Evolutionary conservation across 2,329 filamentous ascomycete species (phyloP).

Genomic region (Claviceps pazoutovae): DNA sequence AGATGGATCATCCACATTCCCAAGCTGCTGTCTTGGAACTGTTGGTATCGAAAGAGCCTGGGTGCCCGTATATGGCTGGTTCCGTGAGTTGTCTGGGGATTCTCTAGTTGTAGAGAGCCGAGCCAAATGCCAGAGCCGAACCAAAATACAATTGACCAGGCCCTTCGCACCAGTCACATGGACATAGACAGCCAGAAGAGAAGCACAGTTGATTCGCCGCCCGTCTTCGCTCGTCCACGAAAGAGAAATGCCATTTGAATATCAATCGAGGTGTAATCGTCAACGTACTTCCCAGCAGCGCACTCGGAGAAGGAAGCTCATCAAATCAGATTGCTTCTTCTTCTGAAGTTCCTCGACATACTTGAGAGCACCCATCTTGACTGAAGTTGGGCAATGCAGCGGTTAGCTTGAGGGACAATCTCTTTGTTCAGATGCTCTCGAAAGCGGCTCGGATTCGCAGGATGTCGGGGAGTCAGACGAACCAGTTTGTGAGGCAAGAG

Average conservation of each 20-base stretch:
- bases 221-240: conserved; percentile 21
- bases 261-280: conserved; percentile 21
- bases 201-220: conserved; percentile 4
- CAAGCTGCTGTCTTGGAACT: neutral
- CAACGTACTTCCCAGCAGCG: conserved; percentile 98
- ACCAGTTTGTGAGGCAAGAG: conserved; percentile 23
- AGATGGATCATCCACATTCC: neutral
- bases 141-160: neutral
- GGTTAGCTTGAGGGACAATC: neutral
- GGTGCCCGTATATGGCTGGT: neutral
- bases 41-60: neutral
- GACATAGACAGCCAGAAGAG: conserved; percentile 4
- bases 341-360: conserved; percentile 99
- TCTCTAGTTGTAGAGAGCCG: too few species aligned
- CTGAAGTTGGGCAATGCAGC: conserved; percentile 19
- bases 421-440: neutral
- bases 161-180: neutral
- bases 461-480: conserved; percentile 11
- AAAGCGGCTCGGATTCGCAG: neutral
- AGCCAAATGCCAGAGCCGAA: too few species aligned
- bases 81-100: too few species aligned
- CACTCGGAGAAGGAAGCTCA: conserved; percentile 98
- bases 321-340: conserved; percentile 99
- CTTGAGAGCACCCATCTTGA: conserved; percentile 98
- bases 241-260: conserved; percentile 11